These are phyloP conservation scores for Pseudozyma hubeiensis DNA, from an alignment of 1,284 basidiomycete genomes.

Conservation along the genomic window DNA sequence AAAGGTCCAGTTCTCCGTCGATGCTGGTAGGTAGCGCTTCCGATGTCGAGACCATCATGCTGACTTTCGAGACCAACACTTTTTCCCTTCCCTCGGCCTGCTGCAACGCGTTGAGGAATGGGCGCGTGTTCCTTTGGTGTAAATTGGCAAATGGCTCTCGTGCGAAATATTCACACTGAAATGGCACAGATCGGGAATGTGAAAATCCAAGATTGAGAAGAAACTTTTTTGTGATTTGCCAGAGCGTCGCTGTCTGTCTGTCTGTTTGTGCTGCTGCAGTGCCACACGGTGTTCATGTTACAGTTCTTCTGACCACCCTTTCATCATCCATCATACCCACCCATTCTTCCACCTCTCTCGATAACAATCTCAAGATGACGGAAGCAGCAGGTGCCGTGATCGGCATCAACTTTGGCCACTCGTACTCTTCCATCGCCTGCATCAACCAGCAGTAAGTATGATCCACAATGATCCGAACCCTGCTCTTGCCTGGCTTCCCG, in stretches of 20 bases:
- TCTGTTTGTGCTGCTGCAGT: background rate
- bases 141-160: slow-evolving; percentile 7
- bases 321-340: background rate
- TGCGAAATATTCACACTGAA: slow-evolving; percentile 1
- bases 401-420: slow-evolving; percentile 97
- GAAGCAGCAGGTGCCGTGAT: slow-evolving; percentile 72
- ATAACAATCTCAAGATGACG: slow-evolving; percentile 45
- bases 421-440: slow-evolving; percentile 93
- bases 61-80: slow-evolving; percentile 29
- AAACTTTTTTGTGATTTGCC: slow-evolving; percentile 24
- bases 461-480: too few relatives aligned
- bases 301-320: background rate
- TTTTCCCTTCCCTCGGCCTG: background rate
- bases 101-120: slow-evolving; percentile 6
- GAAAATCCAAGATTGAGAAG: slow-evolving; percentile 14
- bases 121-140: slow-evolving; percentile 9
- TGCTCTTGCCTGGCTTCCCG: background rate
- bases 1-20: too few relatives aligned
- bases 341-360: slow-evolving; percentile 1
- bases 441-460: slow-evolving; percentile 83
- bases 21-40: too few relatives aligned
- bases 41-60: too few relatives aligned
- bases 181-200: background rate
- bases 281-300: background rate
- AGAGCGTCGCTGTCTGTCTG: too few relatives aligned